Evolutionary conservation across 768 basidiomycete species (phyloP).

Genomic region (Astraeus odoratus): DNA sequence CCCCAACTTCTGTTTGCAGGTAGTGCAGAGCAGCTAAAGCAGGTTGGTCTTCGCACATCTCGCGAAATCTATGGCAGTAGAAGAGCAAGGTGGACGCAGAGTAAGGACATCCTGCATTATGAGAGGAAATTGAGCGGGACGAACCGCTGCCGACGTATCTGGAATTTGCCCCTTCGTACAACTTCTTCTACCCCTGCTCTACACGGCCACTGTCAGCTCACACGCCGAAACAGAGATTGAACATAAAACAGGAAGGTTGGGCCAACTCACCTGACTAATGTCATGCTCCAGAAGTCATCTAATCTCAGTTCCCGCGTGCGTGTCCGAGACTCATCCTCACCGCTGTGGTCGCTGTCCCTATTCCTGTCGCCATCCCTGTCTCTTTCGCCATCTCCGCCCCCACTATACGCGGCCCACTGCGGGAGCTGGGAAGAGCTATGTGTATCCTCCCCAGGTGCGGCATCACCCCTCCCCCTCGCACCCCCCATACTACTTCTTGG

Average conservation of each 20-base stretch:
- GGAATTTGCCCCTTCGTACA: slow-evolving; percentile 54
- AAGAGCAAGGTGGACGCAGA: background rate
- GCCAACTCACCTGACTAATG: slow-evolving; percentile 47
- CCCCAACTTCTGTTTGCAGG: slow-evolving; percentile 61
- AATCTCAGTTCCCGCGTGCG: slow-evolving; percentile 39
- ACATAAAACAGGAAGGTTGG: background rate
- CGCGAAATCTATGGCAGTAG: slow-evolving; percentile 56
- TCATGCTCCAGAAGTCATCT: slow-evolving; percentile 79
- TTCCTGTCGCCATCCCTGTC: slow-evolving; percentile 4
- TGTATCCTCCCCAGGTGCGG: background rate
- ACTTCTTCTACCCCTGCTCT: slow-evolving; percentile 62
- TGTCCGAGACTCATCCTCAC: slow-evolving; percentile 4
- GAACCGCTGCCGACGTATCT: slow-evolving; percentile 68
- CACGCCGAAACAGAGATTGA: background rate
- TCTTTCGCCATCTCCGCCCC: slow-evolving; percentile 4
- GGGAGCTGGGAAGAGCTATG: background rate
- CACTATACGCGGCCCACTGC: slow-evolving; percentile 1
- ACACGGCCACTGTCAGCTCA: background rate
- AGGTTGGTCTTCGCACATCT: slow-evolving; percentile 63
- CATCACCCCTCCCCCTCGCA: slow-evolving; percentile 1
- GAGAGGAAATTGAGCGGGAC: slow-evolving; percentile 18
- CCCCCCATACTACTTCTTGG: slow-evolving; percentile 15
- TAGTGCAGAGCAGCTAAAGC: slow-evolving; percentile 61
- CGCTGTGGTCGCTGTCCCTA: background rate
- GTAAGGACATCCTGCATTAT: no score